Percentiles rank a stretch among this genome's conserved stretches.
phyloP scores from a whole-genome alignment of 2,329 filamentous ascomycete genomes.

The Fusarium bactridioides region DNA sequence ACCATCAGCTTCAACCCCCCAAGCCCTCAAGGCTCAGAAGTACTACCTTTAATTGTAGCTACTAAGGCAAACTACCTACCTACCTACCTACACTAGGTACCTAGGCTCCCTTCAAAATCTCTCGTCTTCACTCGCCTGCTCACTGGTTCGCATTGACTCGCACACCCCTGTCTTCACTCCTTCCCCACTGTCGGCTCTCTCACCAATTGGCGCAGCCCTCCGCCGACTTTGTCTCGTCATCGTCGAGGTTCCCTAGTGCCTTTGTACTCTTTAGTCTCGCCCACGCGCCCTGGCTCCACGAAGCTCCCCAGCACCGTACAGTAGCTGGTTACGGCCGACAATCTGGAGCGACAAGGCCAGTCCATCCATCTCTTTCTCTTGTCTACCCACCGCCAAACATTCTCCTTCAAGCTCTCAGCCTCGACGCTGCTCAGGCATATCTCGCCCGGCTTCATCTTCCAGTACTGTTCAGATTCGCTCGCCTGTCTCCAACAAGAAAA shows the following conservation, averaged over 20 bases:
- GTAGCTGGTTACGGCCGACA: slow-evolving; percentile 29
- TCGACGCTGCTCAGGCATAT: slow-evolving; percentile 26
- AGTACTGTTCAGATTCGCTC: slow-evolving; percentile 4
- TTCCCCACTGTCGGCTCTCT: slow-evolving; percentile 35
- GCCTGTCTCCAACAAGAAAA: neutral
- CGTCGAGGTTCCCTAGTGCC: slow-evolving; percentile 39
- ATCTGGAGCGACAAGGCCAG: slow-evolving; percentile 36
- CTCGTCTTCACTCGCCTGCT: slow-evolving; percentile 25
- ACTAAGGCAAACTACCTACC: neutral
- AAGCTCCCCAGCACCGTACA: slow-evolving; percentile 34
- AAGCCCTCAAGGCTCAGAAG: slow-evolving; percentile 1
- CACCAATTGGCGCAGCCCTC: slow-evolving; percentile 40
- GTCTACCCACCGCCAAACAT: slow-evolving; percentile 37
- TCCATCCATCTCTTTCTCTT: slow-evolving; percentile 35
- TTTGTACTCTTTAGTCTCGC: slow-evolving; percentile 38
- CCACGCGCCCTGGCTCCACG: slow-evolving; percentile 38
- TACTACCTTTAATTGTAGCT: neutral
- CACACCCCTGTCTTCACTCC: slow-evolving; percentile 36
- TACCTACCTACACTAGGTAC: too few species aligned
- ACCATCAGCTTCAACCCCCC: slow-evolving; percentile 28
- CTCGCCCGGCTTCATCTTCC: slow-evolving; percentile 21
- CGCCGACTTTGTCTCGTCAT: slow-evolving; percentile 42
- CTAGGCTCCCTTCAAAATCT: slow-evolving; percentile 30
- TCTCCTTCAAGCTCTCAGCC: slow-evolving; percentile 36
- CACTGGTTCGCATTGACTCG: slow-evolving; percentile 26